These are phyloP conservation scores for Fusarium graminum DNA, from an alignment of 2,329 filamentous ascomycete genomes.

Conservation along the genomic window DNA sequence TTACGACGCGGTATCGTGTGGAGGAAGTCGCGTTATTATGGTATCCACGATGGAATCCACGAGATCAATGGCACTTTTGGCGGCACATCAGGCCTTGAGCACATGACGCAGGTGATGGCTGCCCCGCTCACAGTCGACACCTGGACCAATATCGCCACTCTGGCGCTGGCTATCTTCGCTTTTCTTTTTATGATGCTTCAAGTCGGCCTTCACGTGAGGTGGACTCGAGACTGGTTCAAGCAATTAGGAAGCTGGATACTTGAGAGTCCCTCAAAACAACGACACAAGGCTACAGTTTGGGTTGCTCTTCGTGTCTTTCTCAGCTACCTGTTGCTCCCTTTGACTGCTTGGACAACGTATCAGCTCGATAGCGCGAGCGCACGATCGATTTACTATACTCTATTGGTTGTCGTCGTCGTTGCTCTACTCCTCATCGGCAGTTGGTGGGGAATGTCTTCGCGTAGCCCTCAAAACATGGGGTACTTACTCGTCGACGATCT, in stretches of 20 bases:
- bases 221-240: constrained; percentile 58
- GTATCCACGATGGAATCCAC: constrained; percentile 70
- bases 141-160: constrained; percentile 77
- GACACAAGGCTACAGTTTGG: constrained; percentile 59
- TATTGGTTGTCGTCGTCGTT: constrained; percentile 53
- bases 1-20: constrained; percentile 58
- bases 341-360: constrained; percentile 79
- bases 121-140: constrained; percentile 72
- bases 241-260: constrained; percentile 52
- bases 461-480: constrained; percentile 46
- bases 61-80: constrained; percentile 73
- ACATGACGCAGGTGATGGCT: constrained; percentile 76
- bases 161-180: constrained; percentile 69
- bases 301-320: constrained; percentile 76
- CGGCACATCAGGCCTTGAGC: constrained; percentile 68
- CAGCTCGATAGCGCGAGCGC: constrained; percentile 63
- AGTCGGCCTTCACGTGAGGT: constrained; percentile 48
- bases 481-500: constrained; percentile 60
- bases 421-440: constrained; percentile 44
- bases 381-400: constrained; percentile 45
- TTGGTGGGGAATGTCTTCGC: constrained; percentile 48
- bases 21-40: constrained; percentile 43
- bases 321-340: constrained; percentile 80
- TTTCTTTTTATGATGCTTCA: constrained; percentile 70
- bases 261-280: constrained; percentile 26